These are phyloP conservation scores for Solanum piurae DNA, from an alignment of 257 asterid genomes.

Conservation along the genomic window DNA sequence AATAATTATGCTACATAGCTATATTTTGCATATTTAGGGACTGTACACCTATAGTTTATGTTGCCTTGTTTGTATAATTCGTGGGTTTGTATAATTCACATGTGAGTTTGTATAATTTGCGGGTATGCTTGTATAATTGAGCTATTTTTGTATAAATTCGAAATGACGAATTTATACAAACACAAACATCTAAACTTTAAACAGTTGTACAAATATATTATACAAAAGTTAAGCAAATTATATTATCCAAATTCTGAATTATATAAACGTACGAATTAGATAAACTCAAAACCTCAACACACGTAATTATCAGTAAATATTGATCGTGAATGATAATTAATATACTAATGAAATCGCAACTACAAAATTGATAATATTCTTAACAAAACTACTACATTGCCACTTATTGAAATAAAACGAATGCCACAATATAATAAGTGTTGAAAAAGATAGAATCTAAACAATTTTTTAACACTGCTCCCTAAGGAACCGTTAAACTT, in stretches of 20 bases:
- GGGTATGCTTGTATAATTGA: no score
- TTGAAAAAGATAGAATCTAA: neutral
- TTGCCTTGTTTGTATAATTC: neutral
- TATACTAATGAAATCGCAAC: neutral
- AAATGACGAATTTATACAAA: no score
- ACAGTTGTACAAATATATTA: neutral
- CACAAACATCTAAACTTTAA: neutral
- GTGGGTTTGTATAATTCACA: no score
- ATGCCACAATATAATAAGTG: neutral
- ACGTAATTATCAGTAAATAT: no score
- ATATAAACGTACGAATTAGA: no score
- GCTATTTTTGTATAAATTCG: no score
- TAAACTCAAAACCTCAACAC: no score
- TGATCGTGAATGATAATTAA: accelerated
- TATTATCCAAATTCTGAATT: neutral
- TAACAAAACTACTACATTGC: neutral
- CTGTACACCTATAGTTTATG: neutral
- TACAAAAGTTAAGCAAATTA: no score
- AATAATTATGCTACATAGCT: neutral
- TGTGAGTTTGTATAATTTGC: no score
- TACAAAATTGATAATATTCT: neutral
- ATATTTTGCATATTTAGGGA: neutral
- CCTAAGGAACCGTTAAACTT: neutral
- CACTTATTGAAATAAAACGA: neutral
- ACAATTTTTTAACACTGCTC: no score